Conservation (phyloP, 305 asterid genomes). For the Salvia sclarea region DNA sequence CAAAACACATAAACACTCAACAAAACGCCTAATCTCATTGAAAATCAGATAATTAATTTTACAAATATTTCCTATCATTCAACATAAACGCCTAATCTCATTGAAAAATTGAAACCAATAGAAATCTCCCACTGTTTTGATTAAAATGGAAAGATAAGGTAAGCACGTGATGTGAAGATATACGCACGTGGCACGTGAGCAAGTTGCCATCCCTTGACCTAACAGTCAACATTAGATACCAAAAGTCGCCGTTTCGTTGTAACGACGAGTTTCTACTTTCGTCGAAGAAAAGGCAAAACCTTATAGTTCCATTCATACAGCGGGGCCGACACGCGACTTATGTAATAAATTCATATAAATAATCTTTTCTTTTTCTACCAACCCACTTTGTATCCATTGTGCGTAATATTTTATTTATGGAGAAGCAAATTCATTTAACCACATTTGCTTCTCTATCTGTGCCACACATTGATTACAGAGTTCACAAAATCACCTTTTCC, state of each 20-base stretch:
- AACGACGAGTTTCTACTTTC: not conserved
- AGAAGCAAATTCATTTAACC: slow-evolving; percentile 18
- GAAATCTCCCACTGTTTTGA: too few species aligned
- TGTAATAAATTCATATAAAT: not conserved
- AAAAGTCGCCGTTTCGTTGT: not conserved
- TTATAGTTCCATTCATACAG: too few species aligned
- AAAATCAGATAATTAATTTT: too few species aligned
- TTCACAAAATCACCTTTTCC: not conserved
- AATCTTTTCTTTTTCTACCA: not conserved
- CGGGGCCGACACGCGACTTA: not conserved
- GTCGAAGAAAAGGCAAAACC: too few species aligned
- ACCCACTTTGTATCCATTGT: not conserved
- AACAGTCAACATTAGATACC: not conserved
- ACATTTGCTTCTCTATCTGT: not conserved
- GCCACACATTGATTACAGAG: not conserved
- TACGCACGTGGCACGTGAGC: too few species aligned
- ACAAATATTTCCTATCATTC: too few species aligned
- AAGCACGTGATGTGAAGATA: too few species aligned
- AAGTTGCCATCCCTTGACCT: not conserved
- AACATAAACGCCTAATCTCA: too few species aligned
- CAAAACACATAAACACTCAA: too few species aligned
- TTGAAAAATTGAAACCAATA: too few species aligned
- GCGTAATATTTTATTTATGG: not conserved
- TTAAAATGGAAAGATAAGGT: too few species aligned
- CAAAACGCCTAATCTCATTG: too few species aligned